phyloP scores from a whole-genome alignment of 768 basidiomycete species.

The Podaxis sp. region DNA sequence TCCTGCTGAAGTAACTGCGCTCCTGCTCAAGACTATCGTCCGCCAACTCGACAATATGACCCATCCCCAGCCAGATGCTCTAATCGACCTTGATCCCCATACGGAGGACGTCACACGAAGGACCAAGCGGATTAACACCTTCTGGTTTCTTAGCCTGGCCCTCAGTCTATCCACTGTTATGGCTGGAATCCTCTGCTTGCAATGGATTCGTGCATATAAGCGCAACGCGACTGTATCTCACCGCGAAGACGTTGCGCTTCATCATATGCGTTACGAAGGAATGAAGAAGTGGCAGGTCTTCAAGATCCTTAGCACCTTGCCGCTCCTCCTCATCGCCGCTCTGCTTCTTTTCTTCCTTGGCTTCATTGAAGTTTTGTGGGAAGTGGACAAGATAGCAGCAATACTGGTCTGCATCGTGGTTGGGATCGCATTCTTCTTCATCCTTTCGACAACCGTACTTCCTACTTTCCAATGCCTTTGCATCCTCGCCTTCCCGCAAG shows the following conservation, averaged over 20 bases:
- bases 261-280: slow-evolving; percentile 20
- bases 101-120: neutral
- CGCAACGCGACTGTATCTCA: slow-evolving; percentile 13
- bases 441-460: slow-evolving; percentile 15
- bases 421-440: slow-evolving; percentile 15
- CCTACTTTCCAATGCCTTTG: slow-evolving; percentile 18
- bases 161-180: slow-evolving; percentile 19
- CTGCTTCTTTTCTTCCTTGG: slow-evolving; percentile 23
- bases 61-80: slow-evolving; percentile 3
- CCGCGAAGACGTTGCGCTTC: slow-evolving; percentile 14
- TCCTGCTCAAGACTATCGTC: slow-evolving; percentile 10
- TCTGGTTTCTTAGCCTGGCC: slow-evolving; percentile 19
- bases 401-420: slow-evolving; percentile 5
- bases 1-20: slow-evolving; percentile 15
- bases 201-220: slow-evolving; percentile 23
- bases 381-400: slow-evolving; percentile 13
- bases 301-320: slow-evolving; percentile 16
- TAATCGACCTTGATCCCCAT: neutral
- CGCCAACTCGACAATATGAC: slow-evolving; percentile 20
- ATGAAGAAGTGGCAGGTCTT: slow-evolving; percentile 19
- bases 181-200: slow-evolving; percentile 19
- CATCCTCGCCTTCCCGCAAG: neutral
- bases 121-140: slow-evolving; percentile 15
- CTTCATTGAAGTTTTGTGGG: slow-evolving; percentile 20
- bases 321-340: slow-evolving; percentile 17